These are phyloP conservation scores for Hypholoma fasciculare DNA, from an alignment of 768 basidiomycete genomes.

Conservation along the genomic window DNA sequence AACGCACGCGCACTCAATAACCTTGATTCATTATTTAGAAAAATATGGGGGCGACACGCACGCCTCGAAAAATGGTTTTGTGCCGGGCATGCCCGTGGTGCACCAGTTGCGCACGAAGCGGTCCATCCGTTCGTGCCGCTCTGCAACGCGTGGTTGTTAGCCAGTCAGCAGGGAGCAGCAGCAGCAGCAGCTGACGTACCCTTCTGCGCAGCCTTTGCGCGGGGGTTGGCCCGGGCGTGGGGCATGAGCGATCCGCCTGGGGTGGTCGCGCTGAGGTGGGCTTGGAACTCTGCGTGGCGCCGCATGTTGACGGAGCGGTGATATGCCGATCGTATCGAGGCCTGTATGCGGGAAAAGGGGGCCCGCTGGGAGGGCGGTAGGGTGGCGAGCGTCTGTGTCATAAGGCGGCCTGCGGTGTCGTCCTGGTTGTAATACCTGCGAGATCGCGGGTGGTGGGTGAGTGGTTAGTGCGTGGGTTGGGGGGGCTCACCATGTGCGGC, in stretches of 20 bases:
- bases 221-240: conserved; percentile 67
- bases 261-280: conserved; percentile 75
- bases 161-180: not conserved
- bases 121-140: conserved; percentile 74
- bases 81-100: conserved; percentile 84
- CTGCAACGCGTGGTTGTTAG: conserved; percentile 24
- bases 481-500: conserved; percentile 68
- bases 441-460: conserved; percentile 1
- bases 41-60: conserved; percentile 26
- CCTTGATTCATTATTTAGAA: conserved; percentile 1
- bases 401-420: conserved; percentile 71
- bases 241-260: conserved; percentile 82
- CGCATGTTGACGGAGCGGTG: conserved; percentile 80
- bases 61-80: conserved; percentile 82
- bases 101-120: conserved; percentile 84
- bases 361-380: conserved; percentile 84
- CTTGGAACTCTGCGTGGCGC: conserved; percentile 81
- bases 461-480: not conserved
- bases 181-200: conserved; percentile 33
- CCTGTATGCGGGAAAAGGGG: conserved; percentile 83
- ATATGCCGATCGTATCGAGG: conserved; percentile 82
- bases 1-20: conserved; percentile 7
- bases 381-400: conserved; percentile 81
- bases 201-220: conserved; percentile 63
- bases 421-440: conserved; percentile 84